Evolutionary conservation across 2,329 filamentous ascomycete genomes (phyloP).

Genomic region (Fusarium xyrophilum): DNA sequence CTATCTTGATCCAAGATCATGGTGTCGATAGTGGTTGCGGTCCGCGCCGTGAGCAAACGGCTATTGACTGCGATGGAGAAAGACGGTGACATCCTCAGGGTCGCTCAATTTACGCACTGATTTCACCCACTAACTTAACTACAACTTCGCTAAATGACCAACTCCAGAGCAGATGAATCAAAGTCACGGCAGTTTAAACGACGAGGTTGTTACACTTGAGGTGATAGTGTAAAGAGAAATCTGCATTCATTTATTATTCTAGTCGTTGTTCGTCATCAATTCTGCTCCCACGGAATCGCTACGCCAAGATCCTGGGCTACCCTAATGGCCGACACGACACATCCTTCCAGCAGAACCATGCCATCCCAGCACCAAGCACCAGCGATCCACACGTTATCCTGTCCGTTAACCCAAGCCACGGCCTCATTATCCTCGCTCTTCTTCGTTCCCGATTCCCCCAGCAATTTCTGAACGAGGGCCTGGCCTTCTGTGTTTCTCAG

Average conservation of each 20-base stretch:
- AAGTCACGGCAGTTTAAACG: background rate
- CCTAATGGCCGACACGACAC: constrained; percentile 63
- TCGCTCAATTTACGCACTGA: background rate
- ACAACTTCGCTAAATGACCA: constrained; percentile 9
- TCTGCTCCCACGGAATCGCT: constrained; percentile 47
- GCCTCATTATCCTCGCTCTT: background rate
- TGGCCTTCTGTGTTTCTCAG: constrained; percentile 58
- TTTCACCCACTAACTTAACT: constrained; percentile 1
- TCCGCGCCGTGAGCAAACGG: background rate
- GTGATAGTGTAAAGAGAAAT: background rate
- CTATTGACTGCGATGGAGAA: background rate
- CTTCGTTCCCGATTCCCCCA: constrained; percentile 39
- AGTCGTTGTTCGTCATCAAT: constrained; percentile 7
- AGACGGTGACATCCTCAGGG: background rate
- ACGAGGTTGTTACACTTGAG: constrained; percentile 2
- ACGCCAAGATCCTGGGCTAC: constrained; percentile 62
- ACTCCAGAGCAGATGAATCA: background rate
- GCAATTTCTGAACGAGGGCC: constrained; percentile 55
- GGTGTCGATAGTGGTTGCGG: background rate
- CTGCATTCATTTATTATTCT: background rate
- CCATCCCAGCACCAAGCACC: constrained; percentile 72
- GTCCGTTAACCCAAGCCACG: constrained; percentile 60
- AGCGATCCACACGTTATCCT: constrained; percentile 60
- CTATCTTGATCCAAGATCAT: constrained; percentile 17
- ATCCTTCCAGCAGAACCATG: constrained; percentile 68